Conservation (phyloP, 306 rosid species). For the Vachellia collinsii region DNA sequence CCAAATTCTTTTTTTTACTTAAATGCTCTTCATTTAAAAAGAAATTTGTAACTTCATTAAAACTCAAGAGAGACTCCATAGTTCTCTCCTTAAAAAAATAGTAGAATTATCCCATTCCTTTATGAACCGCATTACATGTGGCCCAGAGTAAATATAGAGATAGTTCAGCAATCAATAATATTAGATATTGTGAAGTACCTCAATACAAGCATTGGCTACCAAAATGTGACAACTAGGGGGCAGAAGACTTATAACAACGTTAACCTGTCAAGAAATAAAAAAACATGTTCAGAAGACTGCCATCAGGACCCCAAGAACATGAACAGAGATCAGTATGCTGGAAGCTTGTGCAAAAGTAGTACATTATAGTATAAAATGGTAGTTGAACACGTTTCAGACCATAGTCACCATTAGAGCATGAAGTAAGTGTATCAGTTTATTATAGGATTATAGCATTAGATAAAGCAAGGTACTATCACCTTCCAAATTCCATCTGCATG, state of each 20-base stretch:
- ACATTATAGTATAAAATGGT: constrained; percentile 15
- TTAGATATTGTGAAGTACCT: constrained; percentile 60
- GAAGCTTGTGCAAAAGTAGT: not conserved
- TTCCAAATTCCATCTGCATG: constrained; percentile 26
- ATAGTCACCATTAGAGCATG: constrained; percentile 7
- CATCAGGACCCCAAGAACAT: constrained; percentile 23
- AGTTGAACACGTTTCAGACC: not conserved
- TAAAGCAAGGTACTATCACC: not conserved
- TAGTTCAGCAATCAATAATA: constrained; percentile 29
- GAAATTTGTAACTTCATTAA: not conserved
- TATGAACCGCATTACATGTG: not conserved
- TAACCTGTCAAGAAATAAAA: constrained; percentile 62
- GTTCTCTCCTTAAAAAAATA: not conserved
- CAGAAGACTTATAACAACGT: constrained; percentile 83
- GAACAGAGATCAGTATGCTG: constrained; percentile 15
- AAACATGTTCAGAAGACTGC: constrained; percentile 9
- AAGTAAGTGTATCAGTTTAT: constrained; percentile 4
- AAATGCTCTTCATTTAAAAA: not conserved
- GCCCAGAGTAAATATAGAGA: constrained; percentile 6
- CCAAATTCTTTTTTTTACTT: not conserved
- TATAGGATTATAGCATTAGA: constrained; percentile 7
- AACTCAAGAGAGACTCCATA: not conserved
- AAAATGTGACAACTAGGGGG: constrained; percentile 75
- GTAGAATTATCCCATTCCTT: constrained; percentile 8
- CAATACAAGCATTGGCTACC: constrained; percentile 87